These are phyloP conservation scores for Alternaria novae-zelandiae DNA, from an alignment of 2,329 filamentous ascomycete species.

Conservation along the genomic window DNA sequence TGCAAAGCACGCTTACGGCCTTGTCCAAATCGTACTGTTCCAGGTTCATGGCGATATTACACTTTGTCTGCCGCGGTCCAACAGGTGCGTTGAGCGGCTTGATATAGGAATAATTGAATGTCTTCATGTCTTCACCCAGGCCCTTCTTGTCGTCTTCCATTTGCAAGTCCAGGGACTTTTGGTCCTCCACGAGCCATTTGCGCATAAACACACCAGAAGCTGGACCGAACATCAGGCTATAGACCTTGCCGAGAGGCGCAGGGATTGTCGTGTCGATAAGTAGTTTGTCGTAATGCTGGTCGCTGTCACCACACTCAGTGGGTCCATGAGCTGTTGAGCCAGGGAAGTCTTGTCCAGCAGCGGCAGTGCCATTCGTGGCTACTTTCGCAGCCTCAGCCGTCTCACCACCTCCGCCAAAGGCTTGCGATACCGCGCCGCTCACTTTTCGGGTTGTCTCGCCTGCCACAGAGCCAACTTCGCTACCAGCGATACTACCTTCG, in stretches of 20 bases:
- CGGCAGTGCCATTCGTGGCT: conserved; percentile 50
- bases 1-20: conserved; percentile 79
- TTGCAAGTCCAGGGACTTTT: conserved; percentile 87
- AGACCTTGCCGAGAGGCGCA: conserved; percentile 90
- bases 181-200: conserved; percentile 84
- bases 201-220: conserved; percentile 80
- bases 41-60: conserved; percentile 83
- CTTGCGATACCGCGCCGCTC: conserved; percentile 61
- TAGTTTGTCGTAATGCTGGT: conserved; percentile 81
- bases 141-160: conserved; percentile 84
- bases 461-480: conserved; percentile 59
- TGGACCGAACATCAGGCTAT: conserved; percentile 84
- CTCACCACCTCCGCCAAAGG: conserved; percentile 46
- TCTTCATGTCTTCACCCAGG: conserved; percentile 74
- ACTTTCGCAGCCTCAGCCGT: conserved; percentile 47
- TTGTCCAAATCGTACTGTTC: conserved; percentile 88
- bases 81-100: conserved; percentile 86
- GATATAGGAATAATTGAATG: conserved; percentile 82
- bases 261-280: conserved; percentile 85
- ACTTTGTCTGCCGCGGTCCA: conserved; percentile 93
- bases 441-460: conserved; percentile 69
- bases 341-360: conserved; percentile 71
- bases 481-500: conserved; percentile 61
- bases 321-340: conserved; percentile 81
- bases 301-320: conserved; percentile 82